phyloP scores from a whole-genome alignment of 2,329 filamentous ascomycete genomes.

The Aureobasidium uvarum region DNA sequence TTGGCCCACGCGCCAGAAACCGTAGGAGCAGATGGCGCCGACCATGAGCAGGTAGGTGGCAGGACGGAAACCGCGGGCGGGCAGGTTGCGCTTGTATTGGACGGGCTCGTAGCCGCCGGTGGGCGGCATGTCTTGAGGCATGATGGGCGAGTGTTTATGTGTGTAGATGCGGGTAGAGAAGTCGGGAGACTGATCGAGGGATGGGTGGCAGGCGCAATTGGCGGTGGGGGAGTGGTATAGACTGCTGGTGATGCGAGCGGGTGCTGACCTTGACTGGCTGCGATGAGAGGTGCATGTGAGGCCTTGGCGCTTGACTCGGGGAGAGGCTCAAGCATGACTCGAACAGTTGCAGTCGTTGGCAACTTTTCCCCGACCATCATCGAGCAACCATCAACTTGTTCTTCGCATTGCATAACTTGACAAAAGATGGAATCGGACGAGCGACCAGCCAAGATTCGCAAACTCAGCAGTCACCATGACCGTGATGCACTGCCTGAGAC shows the following conservation, averaged over 20 bases:
- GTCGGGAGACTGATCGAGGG: neutral
- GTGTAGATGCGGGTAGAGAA: neutral
- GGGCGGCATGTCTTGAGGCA: slow-evolving; percentile 98
- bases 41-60: slow-evolving; percentile 73
- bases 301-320: slow-evolving; percentile 11
- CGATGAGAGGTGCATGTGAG: neutral
- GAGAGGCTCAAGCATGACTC: neutral
- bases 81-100: slow-evolving; percentile 98
- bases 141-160: slow-evolving; percentile 49
- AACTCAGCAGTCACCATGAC: slow-evolving; percentile 47
- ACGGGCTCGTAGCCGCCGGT: slow-evolving; percentile 90
- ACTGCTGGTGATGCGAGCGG: neutral
- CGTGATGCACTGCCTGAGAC: slow-evolving; percentile 7
- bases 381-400: neutral
- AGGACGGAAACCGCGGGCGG: slow-evolving; percentile 85
- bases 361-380: slow-evolving; percentile 9
- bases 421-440: slow-evolving; percentile 54
- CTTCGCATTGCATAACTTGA: neutral
- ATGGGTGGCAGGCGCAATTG: neutral
- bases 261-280: slow-evolving; percentile 4
- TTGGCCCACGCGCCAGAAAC: slow-evolving; percentile 80
- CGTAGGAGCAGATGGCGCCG: slow-evolving; percentile 78
- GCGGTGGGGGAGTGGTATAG: neutral
- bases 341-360: neutral
- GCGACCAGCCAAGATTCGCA: slow-evolving; percentile 56